Percentiles rank a stretch among this genome's conserved stretches.
Evolutionary conservation across 2,329 filamentous ascomycete genomes (phyloP).

Genomic region (Laburnicola sp.): DNA sequence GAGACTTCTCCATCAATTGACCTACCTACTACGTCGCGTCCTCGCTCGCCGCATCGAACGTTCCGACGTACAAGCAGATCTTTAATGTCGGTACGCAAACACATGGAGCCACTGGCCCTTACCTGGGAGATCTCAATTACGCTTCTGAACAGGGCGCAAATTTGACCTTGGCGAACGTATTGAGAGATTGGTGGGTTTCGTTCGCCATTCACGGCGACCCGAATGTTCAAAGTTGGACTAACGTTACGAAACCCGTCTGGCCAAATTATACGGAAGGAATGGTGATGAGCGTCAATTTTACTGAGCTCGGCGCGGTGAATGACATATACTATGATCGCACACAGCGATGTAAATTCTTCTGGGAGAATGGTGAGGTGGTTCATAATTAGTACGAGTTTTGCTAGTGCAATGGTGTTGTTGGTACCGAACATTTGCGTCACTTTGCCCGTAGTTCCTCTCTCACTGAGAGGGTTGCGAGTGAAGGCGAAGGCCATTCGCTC

Average conservation of each 20-base stretch:
- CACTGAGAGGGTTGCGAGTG: too few relatives aligned
- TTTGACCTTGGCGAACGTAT: constrained; percentile 35
- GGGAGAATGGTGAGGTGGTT: constrained; percentile 8
- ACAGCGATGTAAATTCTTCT: constrained; percentile 13
- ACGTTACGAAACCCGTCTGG: constrained; percentile 30
- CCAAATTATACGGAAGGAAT: constrained; percentile 26
- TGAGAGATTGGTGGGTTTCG: constrained; percentile 41
- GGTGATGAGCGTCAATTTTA: constrained; percentile 15
- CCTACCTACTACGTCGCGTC: constrained; percentile 40
- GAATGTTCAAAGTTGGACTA: constrained; percentile 31
- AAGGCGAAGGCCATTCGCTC: too few relatives aligned
- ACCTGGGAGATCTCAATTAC: constrained; percentile 22
- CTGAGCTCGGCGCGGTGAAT: constrained; percentile 11
- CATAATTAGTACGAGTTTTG: constrained; percentile 8
- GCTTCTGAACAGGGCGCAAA: constrained; percentile 26
- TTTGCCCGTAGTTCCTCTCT: too few relatives aligned
- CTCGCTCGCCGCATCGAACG: constrained; percentile 21
- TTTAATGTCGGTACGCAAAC: constrained; percentile 42
- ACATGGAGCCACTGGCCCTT: constrained; percentile 36
- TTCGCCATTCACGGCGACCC: constrained; percentile 42
- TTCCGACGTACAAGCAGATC: constrained; percentile 38
- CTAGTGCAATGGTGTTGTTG: background rate
- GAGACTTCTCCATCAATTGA: constrained; percentile 45
- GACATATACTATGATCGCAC: constrained; percentile 14
- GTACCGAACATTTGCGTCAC: background rate